Base-by-base conservation (phyloP, 768 basidiomycete genomes). In the Phaffia australis region DNA sequence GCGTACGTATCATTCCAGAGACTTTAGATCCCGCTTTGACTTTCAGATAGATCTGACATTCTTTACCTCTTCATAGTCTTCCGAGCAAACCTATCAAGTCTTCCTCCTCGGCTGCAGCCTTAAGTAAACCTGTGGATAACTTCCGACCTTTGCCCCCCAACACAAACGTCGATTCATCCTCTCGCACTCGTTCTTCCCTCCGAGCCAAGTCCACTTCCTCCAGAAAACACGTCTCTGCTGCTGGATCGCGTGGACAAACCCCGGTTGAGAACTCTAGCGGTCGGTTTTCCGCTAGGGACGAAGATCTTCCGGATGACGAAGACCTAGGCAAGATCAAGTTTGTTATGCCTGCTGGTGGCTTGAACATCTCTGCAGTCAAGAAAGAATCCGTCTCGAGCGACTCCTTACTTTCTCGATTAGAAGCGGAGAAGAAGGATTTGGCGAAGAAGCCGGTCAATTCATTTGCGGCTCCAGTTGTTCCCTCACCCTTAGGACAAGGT, bases 161-260 rank as follows among this genome's bases (percentile, higher is more conserved):
- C 47, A 50, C 18, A 25, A 56, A 52, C 42, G 25, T 18, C 52
- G 63, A 64, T 48, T 30, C 63, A 5, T 56, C 63, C 25, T 64
- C 63, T 23, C 52, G 63, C 18, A 47, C 63, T 56, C 63, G 63
- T 14, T 64, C 63, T 5, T 54, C 63, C 25, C 63, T 64, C 18
- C 52, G 63, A 55, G 63, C 63, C 57, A 54, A 56, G 30, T 64
- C 63, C 14, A 56, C 52, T 3, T 56, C 54, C 25, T 32, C 63
- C 23, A 64, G 63, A 54, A 64, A 64, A 56, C 63, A 64, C 46
- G 55, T 64, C 25, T 56, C 63, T 18, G 63, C 63, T 21, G 63
- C 51, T 32, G 51, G 51, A 30, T 64, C 63, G 3, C 63, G 51
- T 56, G 32, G 63, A 25, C 42, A 56, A 49, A 61, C 60, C 3